phyloP scores from a whole-genome alignment of 1,284 basidiomycete genomes.

The Pyrrhoderma noxium region DNA sequence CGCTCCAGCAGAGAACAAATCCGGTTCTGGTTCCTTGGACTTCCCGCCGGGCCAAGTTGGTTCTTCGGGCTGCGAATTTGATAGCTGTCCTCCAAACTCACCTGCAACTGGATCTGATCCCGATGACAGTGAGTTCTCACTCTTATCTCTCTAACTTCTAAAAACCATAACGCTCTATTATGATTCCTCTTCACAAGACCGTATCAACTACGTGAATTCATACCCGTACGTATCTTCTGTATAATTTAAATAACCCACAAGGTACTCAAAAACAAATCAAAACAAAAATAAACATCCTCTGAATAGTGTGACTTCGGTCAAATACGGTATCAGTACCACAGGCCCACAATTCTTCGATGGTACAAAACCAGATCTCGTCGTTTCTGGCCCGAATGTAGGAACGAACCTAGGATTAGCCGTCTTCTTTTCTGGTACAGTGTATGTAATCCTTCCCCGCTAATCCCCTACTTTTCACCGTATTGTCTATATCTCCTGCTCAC shows the following conservation, averaged over 20 bases:
- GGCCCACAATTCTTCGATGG: slow-evolving; percentile 36
- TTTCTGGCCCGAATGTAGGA: slow-evolving; percentile 47
- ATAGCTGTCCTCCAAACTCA: slow-evolving; percentile 35
- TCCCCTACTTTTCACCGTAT: no score
- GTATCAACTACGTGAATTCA: slow-evolving; percentile 19
- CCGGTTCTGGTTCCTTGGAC: slow-evolving; percentile 35
- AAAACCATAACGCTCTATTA: not conserved
- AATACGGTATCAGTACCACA: slow-evolving; percentile 43
- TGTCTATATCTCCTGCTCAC: no score
- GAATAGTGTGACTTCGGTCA: slow-evolving; percentile 35
- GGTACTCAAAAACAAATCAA: not conserved
- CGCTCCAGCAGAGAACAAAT: slow-evolving; percentile 36
- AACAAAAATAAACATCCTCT: not conserved
- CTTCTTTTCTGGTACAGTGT: slow-evolving; percentile 41
- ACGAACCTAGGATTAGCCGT: slow-evolving; percentile 33
- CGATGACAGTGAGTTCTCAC: slow-evolving; percentile 36
- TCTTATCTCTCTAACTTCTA: not conserved
- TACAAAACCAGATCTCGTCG: slow-evolving; percentile 40
- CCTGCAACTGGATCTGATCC: slow-evolving; percentile 39
- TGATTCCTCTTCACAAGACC: slow-evolving; percentile 8
- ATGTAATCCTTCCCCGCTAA: slow-evolving; percentile 23
- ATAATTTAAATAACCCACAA: no score
- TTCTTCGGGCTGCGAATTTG: slow-evolving; percentile 34
- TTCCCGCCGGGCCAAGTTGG: slow-evolving; percentile 26
- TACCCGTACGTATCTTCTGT: slow-evolving; percentile 13